Conservation (phyloP, 345 rosid genomes). For the Mercurialis annua region DNA sequence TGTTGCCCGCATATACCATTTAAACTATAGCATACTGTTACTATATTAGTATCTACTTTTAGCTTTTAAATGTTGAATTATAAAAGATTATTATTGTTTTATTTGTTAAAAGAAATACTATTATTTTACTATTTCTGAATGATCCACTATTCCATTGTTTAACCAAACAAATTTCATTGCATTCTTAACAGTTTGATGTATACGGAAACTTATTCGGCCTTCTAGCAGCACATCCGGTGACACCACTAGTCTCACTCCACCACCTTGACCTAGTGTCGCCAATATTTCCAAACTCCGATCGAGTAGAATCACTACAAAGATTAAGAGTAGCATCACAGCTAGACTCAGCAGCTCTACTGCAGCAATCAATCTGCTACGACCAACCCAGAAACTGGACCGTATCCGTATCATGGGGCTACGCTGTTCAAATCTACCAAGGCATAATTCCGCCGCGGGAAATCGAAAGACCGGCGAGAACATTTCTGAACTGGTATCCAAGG, state of each 20-base stretch:
- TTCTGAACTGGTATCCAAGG: slow-evolving; percentile 51
- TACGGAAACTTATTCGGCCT: slow-evolving; percentile 57
- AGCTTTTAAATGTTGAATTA: no score
- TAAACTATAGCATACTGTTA: no score
- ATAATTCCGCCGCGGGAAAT: slow-evolving; percentile 47
- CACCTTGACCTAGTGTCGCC: slow-evolving; percentile 63
- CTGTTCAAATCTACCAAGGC: slow-evolving; percentile 55
- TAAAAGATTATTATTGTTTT: no score
- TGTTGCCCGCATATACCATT: no score
- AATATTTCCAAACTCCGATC: slow-evolving; percentile 51
- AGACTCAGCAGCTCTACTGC: slow-evolving; percentile 64
- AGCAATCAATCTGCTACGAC: slow-evolving; percentile 75
- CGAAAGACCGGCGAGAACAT: slow-evolving; percentile 52
- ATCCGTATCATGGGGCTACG: slow-evolving; percentile 80
- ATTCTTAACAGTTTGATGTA: slow-evolving; percentile 52
- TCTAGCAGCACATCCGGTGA: slow-evolving; percentile 67
- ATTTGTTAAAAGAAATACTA: no score
- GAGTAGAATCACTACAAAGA: slow-evolving; percentile 42
- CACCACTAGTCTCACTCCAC: slow-evolving; percentile 71
- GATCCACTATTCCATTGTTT: no score
- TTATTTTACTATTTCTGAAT: no score
- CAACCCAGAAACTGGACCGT: slow-evolving; percentile 51
- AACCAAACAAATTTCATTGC: no score
- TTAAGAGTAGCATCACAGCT: slow-evolving; percentile 38
- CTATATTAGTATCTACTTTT: no score